Base-by-base conservation (phyloP, 805 yeast species). In the Saccharomycopsis sp. region DNA sequence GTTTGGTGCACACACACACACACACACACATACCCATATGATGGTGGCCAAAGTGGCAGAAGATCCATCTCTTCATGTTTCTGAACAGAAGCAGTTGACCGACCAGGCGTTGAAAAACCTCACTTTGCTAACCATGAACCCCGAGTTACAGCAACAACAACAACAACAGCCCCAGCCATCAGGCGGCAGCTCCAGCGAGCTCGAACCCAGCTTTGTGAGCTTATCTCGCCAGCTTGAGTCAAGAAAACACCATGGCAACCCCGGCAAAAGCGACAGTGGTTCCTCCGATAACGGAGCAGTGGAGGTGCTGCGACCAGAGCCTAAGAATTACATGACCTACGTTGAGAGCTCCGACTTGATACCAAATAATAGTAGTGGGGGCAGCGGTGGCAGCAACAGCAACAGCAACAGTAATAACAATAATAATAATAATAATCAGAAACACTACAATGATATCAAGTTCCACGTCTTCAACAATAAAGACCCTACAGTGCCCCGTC, bases 201-300 rank as follows among this genome's bases (percentile, higher is more conserved):
- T 31, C 31, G n/a, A n/a, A n/a, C 45, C 45, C 8, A 39, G 45
- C 20, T 45, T 42, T 31, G 41, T 45, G 12, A 39, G 42, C 18
- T 29, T 42, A 13, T 18, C 38, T 6, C 45, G 38, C 16, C 37
- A 38, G 19, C 25, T 38, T 18, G 13, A 10, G 32, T 5, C 15
- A 21, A 36, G 19, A 36, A 30, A 16, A 19, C 13, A 16, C 16
- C 22, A 12, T 26, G 13, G 19, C 22, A 38, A 18, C n/a, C 12
- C 26, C 4, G 12, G 21, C 8, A 26, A 18, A 15, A 16, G 36
- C 6, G 16, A 13, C 13, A 25, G 15, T 13, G n/a, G 17, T 5
- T 26, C 20, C 8, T 7, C 9, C 10, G 13, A 18, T 6, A 34
- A 34, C 20, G 38, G 29, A 23, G 33, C 12, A 4, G n/a, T n/a